Evolutionary conservation across 257 asterid species (phyloP), one percentile per base, ranked within the genome.

Genomic region (Cynanchum wilfordii): DNA sequence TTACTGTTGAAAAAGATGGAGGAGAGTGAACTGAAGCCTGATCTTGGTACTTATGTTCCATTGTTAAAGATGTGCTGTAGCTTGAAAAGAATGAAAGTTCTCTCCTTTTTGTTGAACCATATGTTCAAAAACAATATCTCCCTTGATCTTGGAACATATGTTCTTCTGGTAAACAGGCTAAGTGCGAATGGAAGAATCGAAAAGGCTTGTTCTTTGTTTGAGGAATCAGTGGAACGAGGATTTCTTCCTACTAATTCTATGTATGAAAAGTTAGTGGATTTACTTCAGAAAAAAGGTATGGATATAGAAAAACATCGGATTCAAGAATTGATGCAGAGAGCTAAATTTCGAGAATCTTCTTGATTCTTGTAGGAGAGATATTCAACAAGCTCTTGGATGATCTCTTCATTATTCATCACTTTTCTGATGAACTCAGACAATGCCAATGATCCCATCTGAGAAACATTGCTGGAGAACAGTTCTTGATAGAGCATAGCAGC

Each of bases 51-150:
- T 40, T 95, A 92, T 36, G 78, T 75, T 0, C 99, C 98, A 4
- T 73, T 95, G 66, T 52, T 95, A 82, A 95, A 92, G 78, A 86
- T 95, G 99, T 91, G 98, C 79, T 95, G 96, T 81, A 87, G 69
- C 68, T 67, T 90, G 86, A 83, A 76, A 40, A 86, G 98, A 78
- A 86, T 84, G 94, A 95, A 89, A 81, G 96, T 88, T 81, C 92
- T 95, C 57, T 68, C 89, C 8, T 88, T 90, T 85, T 68, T 95
- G 84, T 68, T 95, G 83, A 80, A 62, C 52, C 99, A 92, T 77
- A 90, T 95, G 99, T 88, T 87, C 77, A 80, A 76, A 73, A 90
- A 92, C 38, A 86, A 89, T 59, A 84, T 95, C 42, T 76, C 91
- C 79, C 69, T 89, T 51, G 96, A 90, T 79, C 86, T 78, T 11